phyloP scores from a whole-genome alignment of 2,329 filamentous ascomycete genomes.

The Juglanconis juglandina region DNA sequence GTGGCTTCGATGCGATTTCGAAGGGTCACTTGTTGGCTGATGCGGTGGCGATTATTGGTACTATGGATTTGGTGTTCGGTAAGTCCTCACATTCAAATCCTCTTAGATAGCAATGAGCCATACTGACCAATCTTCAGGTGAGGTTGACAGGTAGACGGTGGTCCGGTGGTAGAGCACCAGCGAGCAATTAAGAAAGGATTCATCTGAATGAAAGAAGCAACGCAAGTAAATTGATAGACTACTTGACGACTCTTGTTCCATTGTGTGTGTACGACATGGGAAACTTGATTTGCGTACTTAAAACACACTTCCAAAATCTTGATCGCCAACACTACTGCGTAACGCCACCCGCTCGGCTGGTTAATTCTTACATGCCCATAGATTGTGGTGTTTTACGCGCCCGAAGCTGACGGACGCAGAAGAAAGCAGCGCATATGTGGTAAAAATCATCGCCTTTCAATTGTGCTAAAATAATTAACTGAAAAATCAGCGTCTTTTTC shows the following conservation, averaged over 20 bases:
- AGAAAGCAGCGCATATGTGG: too few species aligned
- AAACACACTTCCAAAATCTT: neutral
- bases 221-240: conserved; percentile 9
- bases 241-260: neutral
- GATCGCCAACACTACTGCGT: neutral
- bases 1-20: conserved; percentile 88
- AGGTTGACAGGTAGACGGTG: conserved; percentile 55
- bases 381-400: too few species aligned
- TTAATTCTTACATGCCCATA: too few species aligned
- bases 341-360: too few species aligned
- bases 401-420: too few species aligned
- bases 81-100: conserved; percentile 34
- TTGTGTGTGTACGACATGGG: conserved; percentile 9
- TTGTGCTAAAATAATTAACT: neutral
- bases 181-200: conserved; percentile 16
- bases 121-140: conserved; percentile 45
- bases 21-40: conserved; percentile 93
- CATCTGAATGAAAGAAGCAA: conserved; percentile 24
- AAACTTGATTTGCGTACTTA: neutral
- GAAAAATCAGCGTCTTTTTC: neutral
- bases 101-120: neutral
- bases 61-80: conserved; percentile 89
- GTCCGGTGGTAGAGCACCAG: conserved; percentile 15
- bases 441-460: too few species aligned
- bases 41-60: conserved; percentile 90